Conservation (phyloP, 345 rosid genomes). For the Salix caprea region DNA sequence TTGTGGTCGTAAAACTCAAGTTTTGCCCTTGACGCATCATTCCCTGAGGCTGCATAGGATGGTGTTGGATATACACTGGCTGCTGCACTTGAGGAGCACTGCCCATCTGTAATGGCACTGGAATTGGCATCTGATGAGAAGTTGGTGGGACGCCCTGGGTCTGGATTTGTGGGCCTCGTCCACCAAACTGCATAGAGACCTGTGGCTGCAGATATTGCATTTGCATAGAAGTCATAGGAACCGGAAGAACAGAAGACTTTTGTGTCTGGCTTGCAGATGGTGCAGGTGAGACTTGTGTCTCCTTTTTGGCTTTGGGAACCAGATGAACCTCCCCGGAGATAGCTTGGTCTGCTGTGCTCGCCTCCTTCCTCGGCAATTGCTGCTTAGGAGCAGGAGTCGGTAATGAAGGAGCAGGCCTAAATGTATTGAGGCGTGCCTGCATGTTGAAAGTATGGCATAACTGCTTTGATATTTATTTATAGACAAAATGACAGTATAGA, state of each 20-base stretch:
- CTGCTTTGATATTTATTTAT: neutral
- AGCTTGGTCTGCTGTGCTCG: conserved; percentile 37
- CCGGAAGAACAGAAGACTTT: conserved; percentile 47
- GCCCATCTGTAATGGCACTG: conserved; percentile 60
- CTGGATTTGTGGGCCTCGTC: conserved; percentile 68
- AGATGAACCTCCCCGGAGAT: conserved; percentile 41
- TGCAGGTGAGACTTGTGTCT: conserved; percentile 46
- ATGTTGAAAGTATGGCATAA: conserved; percentile 12
- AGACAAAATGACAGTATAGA: neutral
- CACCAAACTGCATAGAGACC: conserved; percentile 63
- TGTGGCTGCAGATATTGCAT: conserved; percentile 67
- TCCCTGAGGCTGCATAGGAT: conserved; percentile 72
- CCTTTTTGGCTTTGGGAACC: conserved; percentile 46
- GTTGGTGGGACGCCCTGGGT: conserved; percentile 55
- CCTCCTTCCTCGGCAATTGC: conserved; percentile 47
- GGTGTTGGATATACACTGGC: conserved; percentile 62
- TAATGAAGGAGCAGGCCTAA: conserved; percentile 44
- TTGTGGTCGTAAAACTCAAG: conserved; percentile 52
- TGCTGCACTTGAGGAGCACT: conserved; percentile 65
- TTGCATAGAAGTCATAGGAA: conserved; percentile 64
- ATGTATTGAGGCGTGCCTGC: conserved; percentile 70
- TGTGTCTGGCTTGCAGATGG: conserved; percentile 45
- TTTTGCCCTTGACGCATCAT: conserved; percentile 85
- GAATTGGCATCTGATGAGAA: conserved; percentile 71
- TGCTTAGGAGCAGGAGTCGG: conserved; percentile 59